These are phyloP conservation scores for Talaromyces sp. DNA, from an alignment of 2,329 filamentous ascomycete genomes.

Conservation along the genomic window DNA sequence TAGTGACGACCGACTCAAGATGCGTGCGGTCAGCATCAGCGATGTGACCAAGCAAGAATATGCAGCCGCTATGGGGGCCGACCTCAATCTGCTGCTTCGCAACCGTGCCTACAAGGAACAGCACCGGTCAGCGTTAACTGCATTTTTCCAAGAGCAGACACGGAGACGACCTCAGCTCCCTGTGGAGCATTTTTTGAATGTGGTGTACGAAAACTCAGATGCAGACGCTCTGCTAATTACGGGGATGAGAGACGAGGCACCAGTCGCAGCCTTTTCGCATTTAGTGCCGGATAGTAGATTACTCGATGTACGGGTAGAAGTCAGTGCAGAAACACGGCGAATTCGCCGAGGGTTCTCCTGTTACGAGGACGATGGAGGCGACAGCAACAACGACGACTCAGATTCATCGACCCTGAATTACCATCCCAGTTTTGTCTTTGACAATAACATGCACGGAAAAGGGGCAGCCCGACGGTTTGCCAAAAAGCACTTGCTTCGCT, in stretches of 20 bases:
- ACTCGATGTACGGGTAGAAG: slow-evolving; percentile 50
- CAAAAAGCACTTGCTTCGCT: neutral
- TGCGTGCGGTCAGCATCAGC: slow-evolving; percentile 52
- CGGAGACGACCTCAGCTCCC: slow-evolving; percentile 42
- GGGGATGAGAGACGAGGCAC: slow-evolving; percentile 58
- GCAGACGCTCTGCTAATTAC: slow-evolving; percentile 57
- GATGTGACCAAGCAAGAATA: slow-evolving; percentile 55
- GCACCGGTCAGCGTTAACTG: slow-evolving; percentile 50
- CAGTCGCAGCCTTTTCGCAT: slow-evolving; percentile 51
- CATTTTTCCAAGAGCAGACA: slow-evolving; percentile 48
- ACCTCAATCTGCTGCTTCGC: slow-evolving; percentile 45
- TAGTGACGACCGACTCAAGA: slow-evolving; percentile 27
- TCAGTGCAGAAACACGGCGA: slow-evolving; percentile 33
- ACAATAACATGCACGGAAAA: neutral
- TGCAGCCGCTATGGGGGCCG: slow-evolving; percentile 45
- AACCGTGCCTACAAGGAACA: slow-evolving; percentile 60
- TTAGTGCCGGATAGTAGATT: slow-evolving; percentile 50
- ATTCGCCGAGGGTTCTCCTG: neutral
- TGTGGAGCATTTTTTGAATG: slow-evolving; percentile 48
- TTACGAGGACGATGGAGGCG: neutral
- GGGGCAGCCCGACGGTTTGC: neutral
- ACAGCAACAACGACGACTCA: neutral
- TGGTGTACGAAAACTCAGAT: slow-evolving; percentile 40
- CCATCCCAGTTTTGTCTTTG: neutral
- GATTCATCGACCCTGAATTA: neutral